A percentile compares a stretch with the other conserved stretches of the same genome.
phyloP scores from a whole-genome alignment of 1,284 basidiomycete genomes.

The Meripilus lineatus region DNA sequence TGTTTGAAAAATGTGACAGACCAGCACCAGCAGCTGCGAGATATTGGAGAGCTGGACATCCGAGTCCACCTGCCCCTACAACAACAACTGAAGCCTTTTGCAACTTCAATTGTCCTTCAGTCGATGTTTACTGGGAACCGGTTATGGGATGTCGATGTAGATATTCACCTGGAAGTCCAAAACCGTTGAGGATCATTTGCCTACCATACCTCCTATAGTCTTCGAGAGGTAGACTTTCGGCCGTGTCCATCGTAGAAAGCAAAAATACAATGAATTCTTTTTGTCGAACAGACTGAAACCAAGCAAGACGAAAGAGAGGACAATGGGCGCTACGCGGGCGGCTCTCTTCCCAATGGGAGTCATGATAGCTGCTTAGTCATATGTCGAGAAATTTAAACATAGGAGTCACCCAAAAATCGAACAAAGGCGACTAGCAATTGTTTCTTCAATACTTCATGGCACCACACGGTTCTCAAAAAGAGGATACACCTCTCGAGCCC shows the following conservation, averaged over 20 bases:
- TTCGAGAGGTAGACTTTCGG: slow-evolving; percentile 40
- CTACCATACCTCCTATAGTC: slow-evolving; percentile 93
- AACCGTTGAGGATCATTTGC: slow-evolving; percentile 93
- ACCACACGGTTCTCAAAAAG: slow-evolving; percentile 14
- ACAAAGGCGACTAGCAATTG: slow-evolving; percentile 23
- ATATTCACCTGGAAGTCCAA: slow-evolving; percentile 73
- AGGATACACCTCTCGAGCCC: slow-evolving; percentile 13
- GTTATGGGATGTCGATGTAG: slow-evolving; percentile 3
- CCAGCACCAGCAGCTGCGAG: slow-evolving; percentile 91
- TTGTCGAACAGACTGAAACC: no score
- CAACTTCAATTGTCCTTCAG: slow-evolving; percentile 79
- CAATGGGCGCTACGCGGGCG: no score
- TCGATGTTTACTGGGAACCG: not conserved
- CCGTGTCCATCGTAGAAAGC: no score
- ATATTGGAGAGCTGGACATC: slow-evolving; percentile 94
- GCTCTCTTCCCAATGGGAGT: not conserved
- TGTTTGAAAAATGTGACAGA: slow-evolving; percentile 28
- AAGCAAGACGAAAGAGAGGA: no score
- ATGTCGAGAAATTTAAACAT: slow-evolving; percentile 18
- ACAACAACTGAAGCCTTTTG: slow-evolving; percentile 76
- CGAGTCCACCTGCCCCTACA: slow-evolving; percentile 93
- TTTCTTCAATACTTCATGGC: slow-evolving; percentile 16
- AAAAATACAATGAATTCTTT: no score
- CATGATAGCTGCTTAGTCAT: slow-evolving; percentile 19
- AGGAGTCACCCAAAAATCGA: slow-evolving; percentile 31